These are phyloP conservation scores for Bothriochloa decipiens DNA, from an alignment of 176 grass and related monocot genomes.

Conservation along the genomic window DNA sequence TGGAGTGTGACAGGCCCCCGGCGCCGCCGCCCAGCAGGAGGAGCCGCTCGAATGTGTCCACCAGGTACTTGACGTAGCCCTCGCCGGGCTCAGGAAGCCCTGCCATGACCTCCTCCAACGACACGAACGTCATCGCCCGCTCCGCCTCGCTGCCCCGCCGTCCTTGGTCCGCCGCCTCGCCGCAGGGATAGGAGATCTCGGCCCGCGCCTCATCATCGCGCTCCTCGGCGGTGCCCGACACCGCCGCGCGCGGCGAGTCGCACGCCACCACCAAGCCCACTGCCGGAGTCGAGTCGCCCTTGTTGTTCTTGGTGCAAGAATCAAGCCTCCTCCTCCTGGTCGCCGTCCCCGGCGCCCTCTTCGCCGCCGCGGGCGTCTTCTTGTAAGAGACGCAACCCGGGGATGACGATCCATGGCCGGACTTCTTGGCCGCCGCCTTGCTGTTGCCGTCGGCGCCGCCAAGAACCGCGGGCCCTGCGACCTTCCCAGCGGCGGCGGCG, in stretches of 20 bases:
- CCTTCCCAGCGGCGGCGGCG: constrained; percentile 13
- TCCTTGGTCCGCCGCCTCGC: not conserved
- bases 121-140: not conserved
- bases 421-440: constrained; percentile 18
- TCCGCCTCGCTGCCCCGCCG: constrained; percentile 7
- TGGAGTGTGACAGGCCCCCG: not conserved
- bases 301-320: not conserved
- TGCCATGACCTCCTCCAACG: constrained; percentile 50
- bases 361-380: constrained; percentile 12
- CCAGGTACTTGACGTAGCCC: constrained; percentile 68
- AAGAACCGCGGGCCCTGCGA: constrained; percentile 14
- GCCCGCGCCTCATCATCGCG: not conserved
- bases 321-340: constrained; percentile 11
- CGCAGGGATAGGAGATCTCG: not conserved
- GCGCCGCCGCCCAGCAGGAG: constrained; percentile 32
- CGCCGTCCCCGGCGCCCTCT: constrained; percentile 25
- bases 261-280: too few species aligned
- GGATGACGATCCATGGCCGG: not conserved
- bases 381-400: not conserved
- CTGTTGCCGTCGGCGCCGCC: constrained; percentile 1
- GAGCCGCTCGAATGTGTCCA: constrained; percentile 65
- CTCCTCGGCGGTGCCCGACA: not conserved
- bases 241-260: too few species aligned
- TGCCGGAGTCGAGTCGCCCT: not conserved
- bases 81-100: constrained; percentile 60